Base-by-base conservation (phyloP, 106 monocot species). In the Dendrobium catenatum region DNA sequence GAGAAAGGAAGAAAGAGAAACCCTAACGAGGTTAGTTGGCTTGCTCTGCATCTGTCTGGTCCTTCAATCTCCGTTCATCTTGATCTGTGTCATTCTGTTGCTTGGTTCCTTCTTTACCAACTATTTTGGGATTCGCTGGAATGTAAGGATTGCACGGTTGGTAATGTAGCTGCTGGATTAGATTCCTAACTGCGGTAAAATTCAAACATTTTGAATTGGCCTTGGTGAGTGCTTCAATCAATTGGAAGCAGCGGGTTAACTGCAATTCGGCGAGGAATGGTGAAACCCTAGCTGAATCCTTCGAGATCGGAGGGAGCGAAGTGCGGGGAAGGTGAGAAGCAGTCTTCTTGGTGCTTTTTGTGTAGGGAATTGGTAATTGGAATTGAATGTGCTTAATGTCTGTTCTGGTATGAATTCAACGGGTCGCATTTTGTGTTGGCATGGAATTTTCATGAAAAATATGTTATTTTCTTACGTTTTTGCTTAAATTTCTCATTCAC, bases 1-100 rank as follows among this genome's bases (percentile, higher is more conserved):
- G 80, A 37, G 22, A 27, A 77, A 70, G n/a, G 26, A 68, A 61
- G 80, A 58, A 85, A 73, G 80, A 37, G 22, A 27, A 77, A 70
- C 58, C 78, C 78, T 78, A 42, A 68, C 1, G 19, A 46, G 78
- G 42, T 83, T 51, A 46, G 70, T 83, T 79, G 79, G 37, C 79
- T 83, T 56, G 26, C 73, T 78, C 55, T 68, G 42, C 44, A 51
- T 13, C 68, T 49, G 68, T 54, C 17, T 37, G 24, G 2, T 6
- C 16, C 27, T 13, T 82, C 42, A 20, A 16, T 78, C 40, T 51
- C 6, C 19, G 13, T 58, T 37, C 41, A 20, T 59, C 59, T 61
- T 42, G 56, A 55, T 59, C 55, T 78, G 41, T 42, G 40, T 19
- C 78, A 20, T 59, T 42, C 17, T 19, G 78, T 9, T 59, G 19